phyloP scores from a whole-genome alignment of 1,139 yeast genomes.

The Blastobotrys serpentis region DNA sequence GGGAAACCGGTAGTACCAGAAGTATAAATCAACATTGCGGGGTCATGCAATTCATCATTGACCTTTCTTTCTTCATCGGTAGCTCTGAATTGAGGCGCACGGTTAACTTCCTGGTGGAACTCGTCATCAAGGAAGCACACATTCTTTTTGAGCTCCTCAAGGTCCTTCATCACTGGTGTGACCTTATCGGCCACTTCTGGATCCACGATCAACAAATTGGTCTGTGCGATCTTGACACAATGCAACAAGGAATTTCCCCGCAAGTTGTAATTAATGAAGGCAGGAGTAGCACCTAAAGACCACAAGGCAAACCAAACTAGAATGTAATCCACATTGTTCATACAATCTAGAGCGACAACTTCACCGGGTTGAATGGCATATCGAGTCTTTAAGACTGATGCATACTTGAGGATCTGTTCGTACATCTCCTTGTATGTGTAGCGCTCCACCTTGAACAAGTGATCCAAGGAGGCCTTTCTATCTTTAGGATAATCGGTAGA shows the following conservation, averaged over 20 bases:
- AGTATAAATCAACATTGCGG: constrained; percentile 79
- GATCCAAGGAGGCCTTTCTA: constrained; percentile 41
- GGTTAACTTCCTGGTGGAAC: constrained; percentile 44
- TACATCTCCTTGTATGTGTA: constrained; percentile 71
- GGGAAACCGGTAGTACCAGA: constrained; percentile 97
- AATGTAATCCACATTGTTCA: constrained; percentile 80
- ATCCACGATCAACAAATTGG: constrained; percentile 67
- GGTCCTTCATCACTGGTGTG: constrained; percentile 50
- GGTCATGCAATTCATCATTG: constrained; percentile 38
- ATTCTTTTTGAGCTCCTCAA: constrained; percentile 43
- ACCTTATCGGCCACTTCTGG: constrained; percentile 63
- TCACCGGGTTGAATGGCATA: constrained; percentile 66
- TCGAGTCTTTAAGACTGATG: constrained; percentile 61
- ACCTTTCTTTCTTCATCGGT: constrained; percentile 37
- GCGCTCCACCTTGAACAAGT: constrained; percentile 56
- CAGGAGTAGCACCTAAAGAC: constrained; percentile 90
- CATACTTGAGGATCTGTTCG: constrained; percentile 61
- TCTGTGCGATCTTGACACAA: constrained; percentile 70
- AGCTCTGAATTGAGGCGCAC: constrained; percentile 44
- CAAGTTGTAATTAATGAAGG: constrained; percentile 80
- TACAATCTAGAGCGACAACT: constrained; percentile 73
- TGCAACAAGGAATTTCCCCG: constrained; percentile 74
- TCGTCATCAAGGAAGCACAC: constrained; percentile 54
- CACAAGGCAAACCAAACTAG: constrained; percentile 83
- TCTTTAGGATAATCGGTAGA: constrained; percentile 20